Evolutionary conservation across 306 rosid genomes (phyloP), one percentile per base, ranked within the genome.

Genomic region (Lathyrus tuberosus): DNA sequence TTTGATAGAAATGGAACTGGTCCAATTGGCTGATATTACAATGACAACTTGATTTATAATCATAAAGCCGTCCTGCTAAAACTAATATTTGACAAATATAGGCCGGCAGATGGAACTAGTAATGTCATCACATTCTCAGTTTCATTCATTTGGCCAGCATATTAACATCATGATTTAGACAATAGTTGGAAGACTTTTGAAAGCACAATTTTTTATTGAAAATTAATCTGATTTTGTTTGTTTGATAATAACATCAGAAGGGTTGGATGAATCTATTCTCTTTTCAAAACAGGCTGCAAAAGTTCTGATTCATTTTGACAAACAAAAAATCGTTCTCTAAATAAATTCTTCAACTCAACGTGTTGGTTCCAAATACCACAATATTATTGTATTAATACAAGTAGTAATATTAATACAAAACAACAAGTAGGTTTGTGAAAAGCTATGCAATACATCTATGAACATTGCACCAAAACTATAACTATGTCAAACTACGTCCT

Each of bases 81-180:
- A 26, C 5, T 22, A 77, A n/a, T 67, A 78, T 80, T 75, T 67
- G 49, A 78, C 47, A 71, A 78, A 44, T 60, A 60, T 56, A 12
- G 22, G 89, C 87, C 90, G 90, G 87, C 91, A 79, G 49, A 51
- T 62, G 72, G 70, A 73, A 53, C 37, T 38, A 56, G 59, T 60
- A 70, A 46, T 79, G 85, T 66, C 89, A 24, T 26, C 71, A 61
- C 78, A 70, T 35, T 80, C 70, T 67, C 72, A 71, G 66, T 51
- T 74, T 65, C 73, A 18, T 69, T 75, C 80, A 41, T 79, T 30
- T 59, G 82, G 75, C 62, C 40, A 70, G 33, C 68, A 72, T 46
- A 13, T n/a, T 69, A 56, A 56, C 67, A 4, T 56, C 59, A 47
- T 26, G 17, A 59, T 4, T 15, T 57, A 30, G 65, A 59, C 65